Conservation (phyloP, 805 yeast species). For the Cephaloascus albidus region DNA sequence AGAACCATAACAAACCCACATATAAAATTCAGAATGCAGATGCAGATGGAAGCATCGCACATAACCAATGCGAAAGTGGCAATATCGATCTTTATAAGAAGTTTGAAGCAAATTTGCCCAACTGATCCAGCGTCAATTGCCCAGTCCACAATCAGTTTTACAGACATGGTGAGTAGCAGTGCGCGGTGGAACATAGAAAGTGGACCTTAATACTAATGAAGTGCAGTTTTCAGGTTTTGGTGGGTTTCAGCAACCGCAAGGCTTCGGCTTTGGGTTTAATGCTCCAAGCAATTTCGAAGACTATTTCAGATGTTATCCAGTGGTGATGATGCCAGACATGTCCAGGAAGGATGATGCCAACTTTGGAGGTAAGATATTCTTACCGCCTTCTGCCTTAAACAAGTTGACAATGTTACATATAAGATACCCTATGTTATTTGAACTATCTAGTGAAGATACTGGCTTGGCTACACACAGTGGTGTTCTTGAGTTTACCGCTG, state of each 20-base stretch:
- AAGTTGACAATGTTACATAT: slow-evolving; percentile 85
- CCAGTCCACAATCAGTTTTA: too few relatives aligned
- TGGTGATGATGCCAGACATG: slow-evolving; percentile 78
- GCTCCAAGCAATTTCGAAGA: slow-evolving; percentile 55
- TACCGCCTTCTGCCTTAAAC: slow-evolving; percentile 89
- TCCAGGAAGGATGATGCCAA: slow-evolving; percentile 70
- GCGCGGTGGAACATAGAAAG: background rate
- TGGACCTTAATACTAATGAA: background rate
- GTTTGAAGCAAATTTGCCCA: too few relatives aligned
- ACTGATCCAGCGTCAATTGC: too few relatives aligned
- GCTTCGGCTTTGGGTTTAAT: background rate
- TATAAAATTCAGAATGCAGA: too few relatives aligned
- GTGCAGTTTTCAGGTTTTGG: slow-evolving; percentile 1
- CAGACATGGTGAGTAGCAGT: too few relatives aligned
- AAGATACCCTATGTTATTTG: slow-evolving; percentile 93
- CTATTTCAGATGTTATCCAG: slow-evolving; percentile 86
- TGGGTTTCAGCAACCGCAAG: slow-evolving; percentile 4
- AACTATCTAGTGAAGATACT: slow-evolving; percentile 59
- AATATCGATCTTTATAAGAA: too few relatives aligned
- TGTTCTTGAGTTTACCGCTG: slow-evolving; percentile 92
- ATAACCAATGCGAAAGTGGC: too few relatives aligned
- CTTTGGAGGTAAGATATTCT: slow-evolving; percentile 89
- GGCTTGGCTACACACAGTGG: slow-evolving; percentile 73
- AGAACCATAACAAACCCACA: too few relatives aligned
- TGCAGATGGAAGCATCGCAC: too few relatives aligned